These are phyloP conservation scores for Mimosa pudica DNA, from an alignment of 306 rosid species.

Conservation along the genomic window DNA sequence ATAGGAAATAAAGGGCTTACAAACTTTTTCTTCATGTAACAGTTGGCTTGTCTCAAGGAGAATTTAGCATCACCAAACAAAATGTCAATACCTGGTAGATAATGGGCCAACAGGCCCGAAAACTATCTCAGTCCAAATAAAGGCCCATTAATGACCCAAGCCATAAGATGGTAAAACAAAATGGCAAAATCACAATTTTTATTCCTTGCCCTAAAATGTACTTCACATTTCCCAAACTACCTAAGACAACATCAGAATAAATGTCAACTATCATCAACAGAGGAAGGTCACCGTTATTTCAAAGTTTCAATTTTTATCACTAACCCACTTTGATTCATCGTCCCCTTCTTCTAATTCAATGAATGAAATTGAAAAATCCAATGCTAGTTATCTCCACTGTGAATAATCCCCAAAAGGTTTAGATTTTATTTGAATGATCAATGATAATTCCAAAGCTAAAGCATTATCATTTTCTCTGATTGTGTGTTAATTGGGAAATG, in stretches of 20 bases:
- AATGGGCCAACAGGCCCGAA: background rate
- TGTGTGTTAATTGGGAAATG: slow-evolving; percentile 39
- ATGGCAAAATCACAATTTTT: background rate
- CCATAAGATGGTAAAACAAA: background rate
- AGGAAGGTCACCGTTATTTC: background rate
- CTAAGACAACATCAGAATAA: background rate
- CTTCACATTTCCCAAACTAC: slow-evolving; percentile 12
- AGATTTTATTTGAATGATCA: slow-evolving; percentile 28
- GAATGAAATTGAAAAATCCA: background rate
- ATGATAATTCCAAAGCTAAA: background rate
- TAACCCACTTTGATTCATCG: slow-evolving; percentile 7
- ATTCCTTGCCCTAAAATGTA: background rate
- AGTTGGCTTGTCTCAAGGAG: background rate
- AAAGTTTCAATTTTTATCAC: slow-evolving; percentile 13
- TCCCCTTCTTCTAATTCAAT: background rate
- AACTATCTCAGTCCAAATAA: background rate
- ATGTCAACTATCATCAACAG: slow-evolving; percentile 15
- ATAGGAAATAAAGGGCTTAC: too few species aligned
- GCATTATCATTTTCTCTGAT: background rate
- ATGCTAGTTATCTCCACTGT: slow-evolving; percentile 16
- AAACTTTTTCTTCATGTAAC: background rate
- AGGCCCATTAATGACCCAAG: background rate
- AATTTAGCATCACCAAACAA: background rate
- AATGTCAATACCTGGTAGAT: background rate
- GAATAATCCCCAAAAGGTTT: slow-evolving; percentile 24